Evolutionary conservation across 2,329 filamentous ascomycete species (phyloP), one percentile per base, ranked within the genome.

Genomic region (Alternaria conjuncta): DNA sequence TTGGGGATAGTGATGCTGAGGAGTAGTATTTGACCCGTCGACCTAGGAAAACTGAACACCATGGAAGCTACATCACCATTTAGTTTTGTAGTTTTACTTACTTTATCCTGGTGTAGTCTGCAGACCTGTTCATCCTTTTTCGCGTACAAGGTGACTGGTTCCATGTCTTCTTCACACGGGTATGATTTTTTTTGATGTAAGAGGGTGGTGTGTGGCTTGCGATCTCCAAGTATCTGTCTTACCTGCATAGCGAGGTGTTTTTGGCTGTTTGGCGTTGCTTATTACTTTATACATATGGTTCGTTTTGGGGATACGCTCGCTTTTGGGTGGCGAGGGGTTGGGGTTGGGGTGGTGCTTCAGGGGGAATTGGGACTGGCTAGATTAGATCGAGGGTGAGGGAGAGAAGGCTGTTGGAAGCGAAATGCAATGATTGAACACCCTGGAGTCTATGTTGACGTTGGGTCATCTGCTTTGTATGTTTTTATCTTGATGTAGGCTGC

Each of bases 161-260:
- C 15, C 2, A 36, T 10, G 32, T 36, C 32, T 36, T 36, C 32
- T 36, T n/a, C 7, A 36, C 1, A n/a, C 13, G 5, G 23, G 5
- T 5, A 7, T 18, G 43, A 8, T 13, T 47, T 10, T 20, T n/a
- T 36, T 63, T 45, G n/a, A 53, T 60, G 56, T 62, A 64, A 67
- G 61, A 6, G 8, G 13, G 44, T 7, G 3, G 12, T 23, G 21
- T 23, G 49, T 20, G 47, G 47, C 4, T 15, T 51, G 26, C 20
- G 20, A 12, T 46, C 9, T 45, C 6, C 1, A 32, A 32, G 30
- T 36, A 36, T 9, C 32, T 36, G 15, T 46, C n/a, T 15, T 15
- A 26, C 15, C 5, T 74, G 78, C 77, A 79, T 80, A 80, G 78
- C 76, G 77, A 71, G 71, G 77, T 70, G 75, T 79, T 70, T 70